Conservation (phyloP, 495 filamentous ascomycete species). For the Penicillium chermesinum region DNA sequence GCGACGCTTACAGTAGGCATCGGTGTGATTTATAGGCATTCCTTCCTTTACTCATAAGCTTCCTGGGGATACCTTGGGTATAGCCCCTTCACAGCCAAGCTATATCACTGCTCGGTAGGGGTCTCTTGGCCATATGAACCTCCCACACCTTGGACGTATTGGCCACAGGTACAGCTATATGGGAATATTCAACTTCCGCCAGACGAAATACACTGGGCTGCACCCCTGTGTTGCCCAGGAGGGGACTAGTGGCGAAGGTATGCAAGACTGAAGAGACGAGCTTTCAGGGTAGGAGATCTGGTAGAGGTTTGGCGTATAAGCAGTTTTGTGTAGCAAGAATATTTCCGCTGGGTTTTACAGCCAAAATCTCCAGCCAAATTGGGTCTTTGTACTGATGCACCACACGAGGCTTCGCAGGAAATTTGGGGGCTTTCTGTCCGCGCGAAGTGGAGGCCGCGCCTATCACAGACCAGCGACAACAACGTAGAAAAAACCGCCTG, state of each 20-base stretch:
- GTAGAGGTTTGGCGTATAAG: background rate
- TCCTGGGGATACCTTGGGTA: no score
- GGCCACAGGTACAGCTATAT: background rate
- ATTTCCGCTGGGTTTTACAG: background rate
- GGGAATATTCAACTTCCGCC: background rate
- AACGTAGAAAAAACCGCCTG: no score
- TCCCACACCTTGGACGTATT: background rate
- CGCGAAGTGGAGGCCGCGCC: background rate
- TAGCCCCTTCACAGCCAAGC: no score
- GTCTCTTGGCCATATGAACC: background rate
- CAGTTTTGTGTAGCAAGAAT: background rate
- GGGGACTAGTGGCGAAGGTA: background rate
- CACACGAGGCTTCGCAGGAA: background rate
- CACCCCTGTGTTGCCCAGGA: background rate
- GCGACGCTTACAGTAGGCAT: no score
- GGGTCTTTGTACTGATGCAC: background rate
- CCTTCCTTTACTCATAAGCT: no score
- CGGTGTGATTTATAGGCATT: no score
- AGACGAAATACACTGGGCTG: background rate
- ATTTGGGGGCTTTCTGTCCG: background rate
- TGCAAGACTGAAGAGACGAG: background rate
- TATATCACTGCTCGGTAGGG: no score
- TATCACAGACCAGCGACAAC: no score
- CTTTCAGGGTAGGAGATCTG: background rate
- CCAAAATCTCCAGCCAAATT: background rate